Percentiles rank a stretch among this genome's conserved stretches.
phyloP scores from a whole-genome alignment of 164 flowering plant species.

The Tetrastigma voinierianum region DNA sequence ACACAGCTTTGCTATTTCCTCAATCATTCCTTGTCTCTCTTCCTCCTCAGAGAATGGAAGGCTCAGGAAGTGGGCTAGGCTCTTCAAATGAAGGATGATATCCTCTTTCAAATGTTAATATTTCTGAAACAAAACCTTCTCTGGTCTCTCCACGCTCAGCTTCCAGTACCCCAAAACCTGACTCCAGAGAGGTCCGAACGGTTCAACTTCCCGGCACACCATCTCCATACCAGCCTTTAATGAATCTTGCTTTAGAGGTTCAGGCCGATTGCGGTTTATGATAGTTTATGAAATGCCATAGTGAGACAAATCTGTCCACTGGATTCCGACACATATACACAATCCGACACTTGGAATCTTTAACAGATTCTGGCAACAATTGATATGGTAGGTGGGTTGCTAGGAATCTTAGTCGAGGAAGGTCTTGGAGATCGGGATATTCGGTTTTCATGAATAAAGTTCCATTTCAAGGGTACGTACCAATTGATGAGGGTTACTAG shows the following conservation, averaged over 20 bases:
- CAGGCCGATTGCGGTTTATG: no score
- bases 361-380: constrained; percentile 12
- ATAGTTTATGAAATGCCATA: no score
- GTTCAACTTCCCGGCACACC: no score
- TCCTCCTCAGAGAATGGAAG: background rate
- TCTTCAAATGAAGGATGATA: background rate
- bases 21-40: background rate
- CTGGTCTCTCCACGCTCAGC: background rate
- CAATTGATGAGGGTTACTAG: constrained; percentile 12
- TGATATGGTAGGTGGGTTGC: constrained; percentile 13
- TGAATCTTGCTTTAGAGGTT: no score
- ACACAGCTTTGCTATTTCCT: background rate
- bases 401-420: constrained; percentile 17
- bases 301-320: no score
- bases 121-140: background rate
- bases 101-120: background rate
- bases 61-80: background rate
- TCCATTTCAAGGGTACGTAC: constrained; percentile 12
- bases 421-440: background rate
- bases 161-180: background rate
- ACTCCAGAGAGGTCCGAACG: background rate
- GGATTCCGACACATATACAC: constrained; percentile 9
- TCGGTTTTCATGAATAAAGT: background rate
- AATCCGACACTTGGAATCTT: constrained; percentile 4
- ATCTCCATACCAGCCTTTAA: no score